Percentiles rank a stretch among this genome's conserved stretches.
phyloP scores from a whole-genome alignment of 257 asterid species.

The Solanum ossicruentum region DNA sequence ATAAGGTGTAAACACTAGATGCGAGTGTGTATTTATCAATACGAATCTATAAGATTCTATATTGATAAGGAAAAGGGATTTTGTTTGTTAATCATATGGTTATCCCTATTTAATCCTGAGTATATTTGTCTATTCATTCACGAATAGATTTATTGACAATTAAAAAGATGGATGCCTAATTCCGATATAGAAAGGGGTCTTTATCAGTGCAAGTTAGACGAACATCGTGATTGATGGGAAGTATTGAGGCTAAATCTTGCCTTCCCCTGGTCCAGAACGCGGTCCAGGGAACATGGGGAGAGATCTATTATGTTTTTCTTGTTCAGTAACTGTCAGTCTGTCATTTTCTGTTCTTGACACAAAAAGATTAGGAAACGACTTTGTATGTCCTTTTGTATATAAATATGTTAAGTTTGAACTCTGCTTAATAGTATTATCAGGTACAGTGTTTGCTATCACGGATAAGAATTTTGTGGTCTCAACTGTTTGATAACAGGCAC shows the following conservation, averaged over 20 bases:
- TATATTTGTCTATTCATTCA: background rate
- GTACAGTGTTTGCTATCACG: background rate
- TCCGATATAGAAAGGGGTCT: background rate
- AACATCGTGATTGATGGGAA: background rate
- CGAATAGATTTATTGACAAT: background rate
- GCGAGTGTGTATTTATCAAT: background rate
- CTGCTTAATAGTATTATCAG: background rate
- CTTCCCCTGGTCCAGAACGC: background rate
- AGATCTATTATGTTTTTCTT: background rate
- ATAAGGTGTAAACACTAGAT: background rate
- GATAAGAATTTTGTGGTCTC: background rate
- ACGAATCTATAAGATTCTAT: background rate
- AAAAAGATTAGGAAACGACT: background rate
- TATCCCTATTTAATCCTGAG: background rate
- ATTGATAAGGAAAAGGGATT: background rate
- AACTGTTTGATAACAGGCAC: background rate
- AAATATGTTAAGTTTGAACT: background rate
- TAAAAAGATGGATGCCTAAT: background rate
- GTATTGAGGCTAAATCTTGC: background rate
- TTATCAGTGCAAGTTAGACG: background rate
- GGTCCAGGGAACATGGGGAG: background rate
- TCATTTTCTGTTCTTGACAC: background rate
- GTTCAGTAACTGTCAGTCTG: background rate
- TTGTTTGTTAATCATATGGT: too few species aligned
- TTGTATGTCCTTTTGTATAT: background rate